A percentile compares a stretch with the other conserved stretches of the same genome.
Conservation (phyloP, 352 stramenopile genomes). For the Globisporangium ultimum region DNA sequence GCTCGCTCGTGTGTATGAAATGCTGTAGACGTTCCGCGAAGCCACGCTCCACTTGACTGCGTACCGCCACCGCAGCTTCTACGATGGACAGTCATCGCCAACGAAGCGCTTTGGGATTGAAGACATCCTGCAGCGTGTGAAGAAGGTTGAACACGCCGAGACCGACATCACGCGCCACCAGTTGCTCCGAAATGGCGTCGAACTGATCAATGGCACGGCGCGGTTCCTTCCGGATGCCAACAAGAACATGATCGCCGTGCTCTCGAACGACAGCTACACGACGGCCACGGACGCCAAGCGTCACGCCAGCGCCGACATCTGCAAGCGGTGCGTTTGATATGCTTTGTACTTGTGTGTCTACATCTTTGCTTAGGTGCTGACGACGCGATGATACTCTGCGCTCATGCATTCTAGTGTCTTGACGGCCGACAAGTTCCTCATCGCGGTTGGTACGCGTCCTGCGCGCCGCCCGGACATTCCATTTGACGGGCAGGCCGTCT, state of each 20-base stretch:
- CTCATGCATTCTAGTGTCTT: slow-evolving; percentile 40
- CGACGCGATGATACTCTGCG: not conserved
- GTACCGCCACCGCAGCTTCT: slow-evolving; percentile 87
- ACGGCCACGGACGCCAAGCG: slow-evolving; percentile 70
- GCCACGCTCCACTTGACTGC: slow-evolving; percentile 87
- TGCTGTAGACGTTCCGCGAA: slow-evolving; percentile 82
- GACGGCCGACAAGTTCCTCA: slow-evolving; percentile 83
- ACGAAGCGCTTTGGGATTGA: slow-evolving; percentile 73
- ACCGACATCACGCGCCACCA: slow-evolving; percentile 86
- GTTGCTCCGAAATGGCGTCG: slow-evolving; percentile 73
- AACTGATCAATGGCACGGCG: slow-evolving; percentile 78
- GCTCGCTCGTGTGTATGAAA: slow-evolving; percentile 1
- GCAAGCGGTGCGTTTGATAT: slow-evolving; percentile 54
- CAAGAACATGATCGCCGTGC: slow-evolving; percentile 77
- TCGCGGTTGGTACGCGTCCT: slow-evolving; percentile 83
- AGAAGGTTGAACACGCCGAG: slow-evolving; percentile 79
- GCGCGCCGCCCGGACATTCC: slow-evolving; percentile 75
- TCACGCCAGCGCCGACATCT: slow-evolving; percentile 75
- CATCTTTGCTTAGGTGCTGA: no score
- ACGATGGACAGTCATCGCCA: slow-evolving; percentile 66
- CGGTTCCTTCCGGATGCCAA: slow-evolving; percentile 63
- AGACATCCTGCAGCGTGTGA: slow-evolving; percentile 82
- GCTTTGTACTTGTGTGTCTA: no score
- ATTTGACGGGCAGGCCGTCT: slow-evolving; percentile 86
- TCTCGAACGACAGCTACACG: slow-evolving; percentile 84